phyloP scores from a whole-genome alignment of 805 yeast genomes.

The Candida multigemmis region DNA sequence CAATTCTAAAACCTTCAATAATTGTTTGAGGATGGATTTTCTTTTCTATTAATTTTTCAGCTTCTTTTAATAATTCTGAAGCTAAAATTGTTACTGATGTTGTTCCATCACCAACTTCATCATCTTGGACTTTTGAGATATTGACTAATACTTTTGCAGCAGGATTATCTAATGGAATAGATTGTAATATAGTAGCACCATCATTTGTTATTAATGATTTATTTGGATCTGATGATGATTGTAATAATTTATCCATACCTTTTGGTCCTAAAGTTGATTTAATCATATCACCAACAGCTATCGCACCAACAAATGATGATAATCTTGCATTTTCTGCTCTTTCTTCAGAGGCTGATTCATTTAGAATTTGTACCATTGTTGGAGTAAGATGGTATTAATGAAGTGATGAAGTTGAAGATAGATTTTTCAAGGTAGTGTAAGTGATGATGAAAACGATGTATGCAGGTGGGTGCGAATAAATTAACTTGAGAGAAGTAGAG shows the following conservation, averaged over 20 bases:
- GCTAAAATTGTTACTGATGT: conserved; percentile 88
- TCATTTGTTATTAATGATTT: conserved; percentile 85
- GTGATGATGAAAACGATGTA: no score
- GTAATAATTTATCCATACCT: conserved; percentile 95
- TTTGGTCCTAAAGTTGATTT: conserved; percentile 94
- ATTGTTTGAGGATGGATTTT: conserved; percentile 97
- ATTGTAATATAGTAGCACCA: conserved; percentile 93
- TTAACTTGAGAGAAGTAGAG: no score
- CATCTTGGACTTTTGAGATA: conserved; percentile 92
- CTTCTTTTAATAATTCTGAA: conserved; percentile 88
- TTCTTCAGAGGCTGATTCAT: conserved; percentile 96
- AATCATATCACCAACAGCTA: conserved; percentile 97
- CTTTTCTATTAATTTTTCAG: conserved; percentile 84
- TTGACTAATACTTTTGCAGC: conserved; percentile 95
- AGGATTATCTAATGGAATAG: conserved; percentile 93
- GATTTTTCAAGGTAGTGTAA: no score
- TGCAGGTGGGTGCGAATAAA: no score
- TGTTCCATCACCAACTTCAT: conserved; percentile 98
- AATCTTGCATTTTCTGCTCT: conserved; percentile 97
- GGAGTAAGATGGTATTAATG: no score
- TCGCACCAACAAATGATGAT: conserved; percentile 96
- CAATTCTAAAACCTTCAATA: conserved; percentile 90
- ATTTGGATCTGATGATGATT: conserved; percentile 69
- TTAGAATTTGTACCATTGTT: conserved; percentile 77
- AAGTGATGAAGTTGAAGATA: no score